Percentiles rank a stretch among this genome's conserved stretches.
Evolutionary conservation across 306 rosid species (phyloP).

Genomic region (Citrullus amarus): DNA sequence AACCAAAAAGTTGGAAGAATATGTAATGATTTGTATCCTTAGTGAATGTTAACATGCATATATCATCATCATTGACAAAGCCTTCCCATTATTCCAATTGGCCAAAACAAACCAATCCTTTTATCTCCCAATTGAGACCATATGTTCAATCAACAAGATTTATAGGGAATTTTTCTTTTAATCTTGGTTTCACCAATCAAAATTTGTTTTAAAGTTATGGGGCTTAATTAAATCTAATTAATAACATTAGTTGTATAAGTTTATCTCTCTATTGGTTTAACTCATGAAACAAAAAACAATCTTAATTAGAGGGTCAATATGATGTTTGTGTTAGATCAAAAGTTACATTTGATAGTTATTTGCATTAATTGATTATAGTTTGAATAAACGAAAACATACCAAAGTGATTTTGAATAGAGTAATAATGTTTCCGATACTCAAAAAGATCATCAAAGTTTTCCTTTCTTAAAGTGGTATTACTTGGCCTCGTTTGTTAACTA

Average conservation of each 20-base stretch:
- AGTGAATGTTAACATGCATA: background rate
- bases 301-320: background rate
- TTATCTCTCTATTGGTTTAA: background rate
- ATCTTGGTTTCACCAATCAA: background rate
- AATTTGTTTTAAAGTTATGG: background rate
- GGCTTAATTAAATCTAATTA: background rate
- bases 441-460: too few relatives aligned
- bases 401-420: background rate
- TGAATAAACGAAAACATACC: background rate
- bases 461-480: too few relatives aligned
- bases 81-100: background rate
- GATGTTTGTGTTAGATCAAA: constrained; percentile 5
- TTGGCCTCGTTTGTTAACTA: too few relatives aligned
- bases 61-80: background rate
- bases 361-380: background rate
- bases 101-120: background rate
- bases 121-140: background rate
- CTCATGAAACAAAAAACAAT: background rate
- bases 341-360: background rate
- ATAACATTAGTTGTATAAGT: background rate
- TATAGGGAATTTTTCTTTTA: background rate
- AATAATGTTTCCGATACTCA: too few relatives aligned
- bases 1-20: background rate
- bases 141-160: background rate
- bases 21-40: background rate